A percentile compares a stretch with the other conserved stretches of the same genome.
phyloP scores from a whole-genome alignment of 208 protist species.

The Strigomonas galati region DNA sequence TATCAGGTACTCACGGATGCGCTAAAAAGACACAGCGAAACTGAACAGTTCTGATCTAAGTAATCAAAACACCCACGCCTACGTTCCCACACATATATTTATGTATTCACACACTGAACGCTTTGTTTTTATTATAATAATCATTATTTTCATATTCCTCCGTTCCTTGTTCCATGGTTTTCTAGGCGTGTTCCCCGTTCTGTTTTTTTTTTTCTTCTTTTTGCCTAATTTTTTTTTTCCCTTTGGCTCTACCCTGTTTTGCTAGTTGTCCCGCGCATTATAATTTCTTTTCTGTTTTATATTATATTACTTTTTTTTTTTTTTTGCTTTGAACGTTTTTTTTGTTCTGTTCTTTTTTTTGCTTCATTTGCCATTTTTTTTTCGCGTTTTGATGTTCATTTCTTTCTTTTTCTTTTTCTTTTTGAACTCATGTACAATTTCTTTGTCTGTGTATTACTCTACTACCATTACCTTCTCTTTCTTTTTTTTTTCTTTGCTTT shows the following conservation, averaged over 20 bases:
- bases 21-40: no score
- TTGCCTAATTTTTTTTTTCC: neutral
- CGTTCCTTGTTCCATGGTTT: neutral
- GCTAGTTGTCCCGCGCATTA: neutral
- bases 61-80: neutral
- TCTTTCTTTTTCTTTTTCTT: conserved; percentile 10
- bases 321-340: conserved; percentile 1
- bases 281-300: neutral
- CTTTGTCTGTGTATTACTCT: neutral
- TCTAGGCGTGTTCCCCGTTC: neutral
- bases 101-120: no score
- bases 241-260: neutral
- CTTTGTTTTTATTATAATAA: no score
- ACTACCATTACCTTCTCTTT: neutral
- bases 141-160: neutral
- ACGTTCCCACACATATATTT: no score
- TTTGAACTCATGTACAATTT: neutral
- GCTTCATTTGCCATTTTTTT: conserved; percentile 1
- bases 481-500: neutral
- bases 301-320: neutral
- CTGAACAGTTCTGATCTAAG: neutral
- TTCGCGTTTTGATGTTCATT: neutral
- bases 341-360: neutral
- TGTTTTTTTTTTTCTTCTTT: conserved; percentile 12
- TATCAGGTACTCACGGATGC: no score